A percentile compares a stretch with the other conserved stretches of the same genome.
Conservation (phyloP, 2,329 filamentous ascomycete species). For the Trichoderma harzianum region DNA sequence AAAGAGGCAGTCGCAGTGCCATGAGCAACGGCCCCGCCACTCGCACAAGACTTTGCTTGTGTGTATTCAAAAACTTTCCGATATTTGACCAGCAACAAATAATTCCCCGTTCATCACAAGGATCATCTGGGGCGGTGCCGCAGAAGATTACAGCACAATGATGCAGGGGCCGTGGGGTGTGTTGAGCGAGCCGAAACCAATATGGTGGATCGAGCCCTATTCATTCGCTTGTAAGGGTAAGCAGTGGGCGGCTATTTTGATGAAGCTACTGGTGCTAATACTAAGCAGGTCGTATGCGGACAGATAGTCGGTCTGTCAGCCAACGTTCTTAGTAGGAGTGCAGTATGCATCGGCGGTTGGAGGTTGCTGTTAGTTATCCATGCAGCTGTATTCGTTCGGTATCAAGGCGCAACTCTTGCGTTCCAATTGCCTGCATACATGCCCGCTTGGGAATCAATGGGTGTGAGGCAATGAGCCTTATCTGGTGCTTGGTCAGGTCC, state of each 20-base stretch:
- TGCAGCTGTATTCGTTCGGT: neutral
- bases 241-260: neutral
- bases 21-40: neutral
- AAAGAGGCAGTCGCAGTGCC: neutral
- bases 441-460: neutral
- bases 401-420: neutral
- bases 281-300: neutral
- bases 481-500: neutral
- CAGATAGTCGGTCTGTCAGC: neutral
- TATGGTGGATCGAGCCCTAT: neutral
- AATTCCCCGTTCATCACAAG: neutral
- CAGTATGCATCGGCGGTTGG: neutral
- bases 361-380: neutral
- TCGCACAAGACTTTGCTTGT: neutral
- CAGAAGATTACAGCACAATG: neutral
- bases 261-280: neutral
- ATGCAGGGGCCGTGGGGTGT: conserved; percentile 2
- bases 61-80: neutral
- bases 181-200: neutral
- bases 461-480: neutral
- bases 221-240: neutral
- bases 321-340: neutral
- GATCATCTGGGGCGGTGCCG: neutral
- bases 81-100: neutral
- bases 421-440: neutral